Base-by-base conservation (phyloP, 108 stramenopile genomes). In the Asterionellopsis glacialis region DNA sequence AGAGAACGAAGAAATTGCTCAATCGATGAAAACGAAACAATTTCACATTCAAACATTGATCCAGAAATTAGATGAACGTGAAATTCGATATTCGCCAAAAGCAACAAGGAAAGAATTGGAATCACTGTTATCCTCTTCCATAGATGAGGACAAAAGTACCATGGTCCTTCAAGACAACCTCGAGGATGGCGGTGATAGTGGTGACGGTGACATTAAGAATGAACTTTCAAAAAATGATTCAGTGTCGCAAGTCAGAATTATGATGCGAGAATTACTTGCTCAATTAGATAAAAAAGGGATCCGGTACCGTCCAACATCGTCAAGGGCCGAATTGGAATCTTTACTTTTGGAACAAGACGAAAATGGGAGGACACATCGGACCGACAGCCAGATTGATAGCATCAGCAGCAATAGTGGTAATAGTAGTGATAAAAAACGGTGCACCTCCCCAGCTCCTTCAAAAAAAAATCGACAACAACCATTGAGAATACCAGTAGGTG, bases 1-100 rank as follows among this genome's bases (percentile, higher is more conserved):
- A 33, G 33, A 33, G 7, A 33, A 33, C 2, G 33, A 16, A 48
- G 9, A 48, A 21, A 4, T 19, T 4, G 6, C 47, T 16, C 16
- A 16, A 48, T 7, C 47, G 9, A 16, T 48, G 4, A 16, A 21
- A 48, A 33, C 2, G 33, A 33, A 33, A 33, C 33, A 33, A 33
- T 5, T 5, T 5, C 33, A 2, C 7, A 33, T 33, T 33, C 47
- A 48, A 48, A 5, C 2, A 21, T 48, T 48, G 47, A 19, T 19
- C 9, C 47, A 48, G 47, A 11, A 54, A 54, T 26, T 54, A 22
- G 52, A 54, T 22, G 15, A 22, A 10, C 52, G 52, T n/a, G 22
- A 54, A 5, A 27, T 54, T 54, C 52, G 52, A 54, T 54, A 54
- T 22, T n/a, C 52, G 6, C 52, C 52, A 4, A 54, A 15, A 22